Evolutionary conservation across 352 stramenopile genomes (phyloP), one percentile per base, ranked within the genome.

Genomic region (Phytophthora niederhauseri): DNA sequence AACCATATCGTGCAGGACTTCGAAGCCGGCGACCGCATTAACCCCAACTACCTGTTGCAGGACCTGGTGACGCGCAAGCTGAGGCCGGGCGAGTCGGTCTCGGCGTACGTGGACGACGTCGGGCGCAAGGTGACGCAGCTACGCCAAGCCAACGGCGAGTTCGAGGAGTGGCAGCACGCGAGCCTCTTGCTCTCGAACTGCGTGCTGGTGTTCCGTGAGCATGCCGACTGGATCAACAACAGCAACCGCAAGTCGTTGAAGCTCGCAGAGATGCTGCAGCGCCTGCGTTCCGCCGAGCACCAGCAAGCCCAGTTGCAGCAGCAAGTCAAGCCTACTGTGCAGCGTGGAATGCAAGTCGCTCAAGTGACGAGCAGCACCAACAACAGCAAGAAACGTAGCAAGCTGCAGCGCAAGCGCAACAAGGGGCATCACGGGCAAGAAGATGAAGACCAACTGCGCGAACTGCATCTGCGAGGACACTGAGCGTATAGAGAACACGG

Each of bases 111-210:
- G 6, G 43, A 54, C 19, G 56, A 43, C 56, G 30, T 62, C 12
- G 41, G 22, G 2, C 17, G 45, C 22, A 62, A 54, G 4, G 36
- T 61, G 38, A 61, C 55, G 20, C 38, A 52, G 49, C 31, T 30
- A 17, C 22, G 45, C 14, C 57, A 57, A 28, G 31, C 58, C 14
- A 57, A 57, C 1, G 58, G 46, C 0, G 58, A 65, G 14, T 53
- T 65, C 9, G 46, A 36, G 22, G 48, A 57, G 48, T 57, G 48
- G 48, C 48, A 65, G 12, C 48, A 57, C 1, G 46, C 48, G 4
- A 63, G 57, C 41, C 57, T 56, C 24, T 12, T 65, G 46, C 48
- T 57, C 1, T 64, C 57, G 3, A 64, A 57, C 31, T 51, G 4
- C 9, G 48, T 65, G 20, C 22, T 57, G 5, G 57, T 49, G 7